Evolutionary conservation across 2,329 filamentous ascomycete species (phyloP).

Genomic region (Verticillium nubilum): DNA sequence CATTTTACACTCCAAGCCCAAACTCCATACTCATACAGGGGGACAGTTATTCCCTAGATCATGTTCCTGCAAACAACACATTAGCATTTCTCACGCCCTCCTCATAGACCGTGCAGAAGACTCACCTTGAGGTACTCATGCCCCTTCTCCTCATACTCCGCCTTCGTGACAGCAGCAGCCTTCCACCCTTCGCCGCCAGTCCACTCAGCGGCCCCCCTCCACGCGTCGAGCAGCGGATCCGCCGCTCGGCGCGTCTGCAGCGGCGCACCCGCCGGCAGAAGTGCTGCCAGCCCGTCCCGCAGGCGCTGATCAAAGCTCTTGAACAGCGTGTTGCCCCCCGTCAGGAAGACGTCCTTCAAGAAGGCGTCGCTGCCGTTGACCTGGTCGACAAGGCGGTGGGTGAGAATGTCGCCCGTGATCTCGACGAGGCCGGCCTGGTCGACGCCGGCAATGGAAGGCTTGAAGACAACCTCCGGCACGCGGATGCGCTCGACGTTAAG

Average conservation of each 20-base stretch:
- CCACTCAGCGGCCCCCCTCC: slow-evolving; percentile 90
- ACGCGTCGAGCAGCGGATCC: slow-evolving; percentile 80
- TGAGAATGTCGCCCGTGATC: slow-evolving; percentile 84
- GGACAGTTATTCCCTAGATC: slow-evolving; percentile 56
- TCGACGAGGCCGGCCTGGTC: slow-evolving; percentile 93
- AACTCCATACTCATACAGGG: slow-evolving; percentile 31
- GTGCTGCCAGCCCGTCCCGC: slow-evolving; percentile 62
- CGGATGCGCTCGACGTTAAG: slow-evolving; percentile 95
- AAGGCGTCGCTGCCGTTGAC: slow-evolving; percentile 50
- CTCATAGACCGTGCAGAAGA: slow-evolving; percentile 4
- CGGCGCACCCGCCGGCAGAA: slow-evolving; percentile 63
- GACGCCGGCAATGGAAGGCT: slow-evolving; percentile 83
- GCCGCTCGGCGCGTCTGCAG: slow-evolving; percentile 68
- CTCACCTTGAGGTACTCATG: slow-evolving; percentile 84
- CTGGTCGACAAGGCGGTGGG: slow-evolving; percentile 64
- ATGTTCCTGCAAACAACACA: slow-evolving; percentile 47
- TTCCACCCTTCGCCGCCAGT: slow-evolving; percentile 56
- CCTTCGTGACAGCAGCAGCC: slow-evolving; percentile 63
- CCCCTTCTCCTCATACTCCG: slow-evolving; percentile 89
- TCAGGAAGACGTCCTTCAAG: slow-evolving; percentile 83
- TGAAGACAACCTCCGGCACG: slow-evolving; percentile 88
- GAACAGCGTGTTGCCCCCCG: slow-evolving; percentile 88
- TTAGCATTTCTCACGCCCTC: slow-evolving; percentile 1
- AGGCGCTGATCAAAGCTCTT: slow-evolving; percentile 80
- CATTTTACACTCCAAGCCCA: not conserved